These are phyloP conservation scores for Phialophora chinensis DNA, from an alignment of 2,329 filamentous ascomycete genomes.

Conservation along the genomic window DNA sequence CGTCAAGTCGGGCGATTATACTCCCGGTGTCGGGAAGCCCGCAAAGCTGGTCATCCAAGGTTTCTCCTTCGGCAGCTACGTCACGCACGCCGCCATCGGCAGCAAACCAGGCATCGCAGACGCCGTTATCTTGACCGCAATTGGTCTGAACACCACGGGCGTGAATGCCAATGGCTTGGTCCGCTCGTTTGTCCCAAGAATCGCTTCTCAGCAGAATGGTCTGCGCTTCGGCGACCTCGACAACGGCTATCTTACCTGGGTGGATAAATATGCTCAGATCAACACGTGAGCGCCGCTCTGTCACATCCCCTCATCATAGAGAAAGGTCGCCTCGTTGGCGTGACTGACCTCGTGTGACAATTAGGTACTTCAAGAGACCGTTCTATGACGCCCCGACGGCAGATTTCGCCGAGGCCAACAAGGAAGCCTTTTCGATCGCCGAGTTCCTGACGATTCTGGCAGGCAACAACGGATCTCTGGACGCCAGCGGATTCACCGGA, in stretches of 20 bases:
- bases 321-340: slow-evolving; percentile 10
- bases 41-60: slow-evolving; percentile 39
- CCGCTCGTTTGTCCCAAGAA: slow-evolving; percentile 27
- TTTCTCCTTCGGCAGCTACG: slow-evolving; percentile 42
- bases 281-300: slow-evolving; percentile 24
- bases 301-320: no score
- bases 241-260: slow-evolving; percentile 42
- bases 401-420: slow-evolving; percentile 37
- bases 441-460: slow-evolving; percentile 38
- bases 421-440: slow-evolving; percentile 34
- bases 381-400: slow-evolving; percentile 33
- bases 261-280: slow-evolving; percentile 40
- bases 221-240: slow-evolving; percentile 33
- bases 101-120: slow-evolving; percentile 28
- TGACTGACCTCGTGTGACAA: background rate
- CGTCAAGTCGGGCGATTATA: slow-evolving; percentile 36
- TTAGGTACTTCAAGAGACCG: slow-evolving; percentile 37
- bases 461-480: slow-evolving; percentile 27
- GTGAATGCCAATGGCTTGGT: slow-evolving; percentile 31
- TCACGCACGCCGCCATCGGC: slow-evolving; percentile 38
- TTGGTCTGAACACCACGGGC: slow-evolving; percentile 36
- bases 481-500: slow-evolving; percentile 34
- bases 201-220: slow-evolving; percentile 24
- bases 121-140: slow-evolving; percentile 38
- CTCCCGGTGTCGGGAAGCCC: slow-evolving; percentile 31